Evolutionary conservation across 2,329 filamentous ascomycete species (phyloP).

Genomic region (Penicillium sp.): DNA sequence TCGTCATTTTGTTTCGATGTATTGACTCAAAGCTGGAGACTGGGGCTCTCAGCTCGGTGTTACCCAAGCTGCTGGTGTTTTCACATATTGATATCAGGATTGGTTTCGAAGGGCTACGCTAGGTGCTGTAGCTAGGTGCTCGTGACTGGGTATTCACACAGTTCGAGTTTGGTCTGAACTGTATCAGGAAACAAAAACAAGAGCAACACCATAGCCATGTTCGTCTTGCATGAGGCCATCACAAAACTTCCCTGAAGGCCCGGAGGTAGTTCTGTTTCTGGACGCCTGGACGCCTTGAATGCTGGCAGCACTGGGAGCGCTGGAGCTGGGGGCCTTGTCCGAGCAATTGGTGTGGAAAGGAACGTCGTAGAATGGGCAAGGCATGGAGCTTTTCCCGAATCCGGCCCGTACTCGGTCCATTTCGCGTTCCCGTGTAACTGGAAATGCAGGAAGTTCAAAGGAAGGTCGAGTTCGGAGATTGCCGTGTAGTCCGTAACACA

Average conservation of each 20-base stretch:
- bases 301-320: slow-evolving; percentile 3
- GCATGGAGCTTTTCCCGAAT: slow-evolving; percentile 16
- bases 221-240: slow-evolving; percentile 3
- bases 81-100: background rate
- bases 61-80: background rate
- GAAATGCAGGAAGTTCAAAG: slow-evolving; percentile 1
- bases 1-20: background rate
- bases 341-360: slow-evolving; percentile 5
- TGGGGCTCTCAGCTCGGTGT: background rate
- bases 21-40: background rate
- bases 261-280: slow-evolving; percentile 5
- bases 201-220: slow-evolving; percentile 5
- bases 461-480: slow-evolving; percentile 16
- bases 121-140: background rate
- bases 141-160: background rate
- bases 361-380: slow-evolving; percentile 2
- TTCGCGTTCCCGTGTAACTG: slow-evolving; percentile 18
- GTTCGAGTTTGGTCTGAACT: slow-evolving; percentile 1
- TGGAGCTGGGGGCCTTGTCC: slow-evolving; percentile 20
- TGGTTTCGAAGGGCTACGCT: background rate
- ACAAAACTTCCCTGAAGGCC: background rate
- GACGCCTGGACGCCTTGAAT: background rate
- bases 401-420: slow-evolving; percentile 17
- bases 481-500: slow-evolving; percentile 14
- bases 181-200: background rate